Evolutionary conservation across 2,329 filamentous ascomycete genomes (phyloP).

Genomic region (Diplodia sapinea): DNA sequence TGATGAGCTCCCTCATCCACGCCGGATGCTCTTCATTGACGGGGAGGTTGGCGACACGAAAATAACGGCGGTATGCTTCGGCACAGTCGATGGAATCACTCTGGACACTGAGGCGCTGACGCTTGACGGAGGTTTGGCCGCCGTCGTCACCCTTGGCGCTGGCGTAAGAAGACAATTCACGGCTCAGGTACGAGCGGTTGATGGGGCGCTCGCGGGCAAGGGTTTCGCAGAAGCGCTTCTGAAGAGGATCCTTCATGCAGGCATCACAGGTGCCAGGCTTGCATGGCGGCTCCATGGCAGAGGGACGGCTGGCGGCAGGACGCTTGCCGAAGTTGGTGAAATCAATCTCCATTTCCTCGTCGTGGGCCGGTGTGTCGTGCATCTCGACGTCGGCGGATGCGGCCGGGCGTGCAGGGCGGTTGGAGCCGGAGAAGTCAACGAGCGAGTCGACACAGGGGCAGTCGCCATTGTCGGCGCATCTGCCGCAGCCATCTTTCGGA

Average conservation of each 20-base stretch:
- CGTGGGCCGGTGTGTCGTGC: slow-evolving; percentile 4
- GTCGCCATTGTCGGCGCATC: slow-evolving; percentile 35
- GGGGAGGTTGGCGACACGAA: slow-evolving; percentile 30
- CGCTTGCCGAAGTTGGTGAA: slow-evolving; percentile 39
- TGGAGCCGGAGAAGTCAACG: slow-evolving; percentile 27
- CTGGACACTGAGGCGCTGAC: slow-evolving; percentile 13
- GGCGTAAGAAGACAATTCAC: slow-evolving; percentile 17
- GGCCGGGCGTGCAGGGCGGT: slow-evolving; percentile 32
- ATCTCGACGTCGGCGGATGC: slow-evolving; percentile 32
- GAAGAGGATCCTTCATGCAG: slow-evolving; percentile 44
- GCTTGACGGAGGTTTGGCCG: slow-evolving; percentile 24
- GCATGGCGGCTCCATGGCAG: slow-evolving; percentile 30
- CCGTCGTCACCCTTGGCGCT: slow-evolving; percentile 27
- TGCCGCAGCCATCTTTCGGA: slow-evolving; percentile 30
- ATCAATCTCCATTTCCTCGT: slow-evolving; percentile 42
- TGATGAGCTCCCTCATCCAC: slow-evolving; percentile 31
- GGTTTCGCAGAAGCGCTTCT: slow-evolving; percentile 35
- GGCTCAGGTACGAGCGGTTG: slow-evolving; percentile 20
- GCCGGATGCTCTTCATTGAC: slow-evolving; percentile 30
- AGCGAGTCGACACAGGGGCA: slow-evolving; percentile 44
- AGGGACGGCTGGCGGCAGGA: slow-evolving; percentile 18
- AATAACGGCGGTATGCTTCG: slow-evolving; percentile 30
- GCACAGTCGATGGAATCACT: slow-evolving; percentile 29
- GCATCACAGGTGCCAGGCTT: slow-evolving; percentile 45
- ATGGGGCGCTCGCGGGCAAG: slow-evolving; percentile 30